Evolutionary conservation across 1,139 yeast genomes (phyloP).

Genomic region (Chernovozyma sophiae-reginae): DNA sequence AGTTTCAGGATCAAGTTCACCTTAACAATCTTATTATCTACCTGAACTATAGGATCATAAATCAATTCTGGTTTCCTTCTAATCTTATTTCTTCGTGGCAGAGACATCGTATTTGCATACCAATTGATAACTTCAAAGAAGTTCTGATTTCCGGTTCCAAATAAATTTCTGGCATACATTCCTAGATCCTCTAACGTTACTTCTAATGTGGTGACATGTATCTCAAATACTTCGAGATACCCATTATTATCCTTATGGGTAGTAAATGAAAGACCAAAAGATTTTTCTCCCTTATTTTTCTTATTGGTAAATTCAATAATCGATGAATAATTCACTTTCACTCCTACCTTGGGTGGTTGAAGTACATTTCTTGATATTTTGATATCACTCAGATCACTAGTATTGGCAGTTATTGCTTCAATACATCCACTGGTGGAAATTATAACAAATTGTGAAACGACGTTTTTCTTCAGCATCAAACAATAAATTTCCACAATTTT

Average conservation of each 20-base stretch:
- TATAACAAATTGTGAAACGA: constrained; percentile 1
- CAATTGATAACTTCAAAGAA: constrained; percentile 5
- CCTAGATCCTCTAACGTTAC: constrained; percentile 1
- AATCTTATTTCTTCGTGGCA: background rate
- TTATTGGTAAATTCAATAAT: background rate
- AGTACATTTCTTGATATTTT: background rate
- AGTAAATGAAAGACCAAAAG: constrained; percentile 3
- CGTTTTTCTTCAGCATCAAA: background rate
- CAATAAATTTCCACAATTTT: constrained; percentile 3
- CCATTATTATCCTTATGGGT: constrained; percentile 1
- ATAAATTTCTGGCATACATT: constrained; percentile 1
- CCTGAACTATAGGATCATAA: constrained; percentile 2
- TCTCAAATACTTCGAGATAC: constrained; percentile 1
- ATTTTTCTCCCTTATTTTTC: background rate
- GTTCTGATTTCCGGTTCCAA: constrained; percentile 3
- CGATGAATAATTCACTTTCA: background rate
- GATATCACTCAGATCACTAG: background rate
- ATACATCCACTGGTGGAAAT: constrained; percentile 3
- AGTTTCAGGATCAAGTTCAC: constrained; percentile 1
- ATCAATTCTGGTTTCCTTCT: background rate
- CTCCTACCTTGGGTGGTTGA: background rate
- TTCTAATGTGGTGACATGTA: background rate
- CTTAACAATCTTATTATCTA: constrained; percentile 2
- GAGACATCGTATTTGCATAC: constrained; percentile 1
- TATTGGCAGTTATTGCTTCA: constrained; percentile 1